Conservation (phyloP, 1,139 yeast genomes). For the Suhomyces anneliseae region DNA sequence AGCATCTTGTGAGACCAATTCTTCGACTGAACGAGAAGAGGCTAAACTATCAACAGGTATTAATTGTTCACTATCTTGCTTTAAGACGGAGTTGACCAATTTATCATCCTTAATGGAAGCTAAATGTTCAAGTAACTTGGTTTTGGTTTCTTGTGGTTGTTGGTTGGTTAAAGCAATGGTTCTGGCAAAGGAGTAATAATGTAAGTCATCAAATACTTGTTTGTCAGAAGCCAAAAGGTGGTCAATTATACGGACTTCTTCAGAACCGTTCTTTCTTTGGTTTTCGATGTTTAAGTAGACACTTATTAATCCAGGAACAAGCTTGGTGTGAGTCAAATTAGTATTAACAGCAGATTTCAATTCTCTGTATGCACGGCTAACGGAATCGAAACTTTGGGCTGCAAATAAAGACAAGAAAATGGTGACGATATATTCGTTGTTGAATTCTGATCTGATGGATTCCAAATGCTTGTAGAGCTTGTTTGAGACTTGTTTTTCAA, state of each 20-base stretch:
- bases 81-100: slow-evolving; percentile 33
- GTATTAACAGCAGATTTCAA: slow-evolving; percentile 10
- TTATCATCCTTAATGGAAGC: slow-evolving; percentile 29
- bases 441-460: slow-evolving; percentile 3
- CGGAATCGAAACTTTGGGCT: slow-evolving; percentile 1
- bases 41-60: slow-evolving; percentile 39
- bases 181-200: slow-evolving; percentile 42
- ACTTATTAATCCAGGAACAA: slow-evolving; percentile 46
- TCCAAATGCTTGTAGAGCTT: slow-evolving; percentile 29
- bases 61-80: slow-evolving; percentile 25
- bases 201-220: slow-evolving; percentile 20
- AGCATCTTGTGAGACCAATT: slow-evolving; percentile 20
- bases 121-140: slow-evolving; percentile 32
- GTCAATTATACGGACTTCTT: not conserved
- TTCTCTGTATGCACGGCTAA: slow-evolving; percentile 3
- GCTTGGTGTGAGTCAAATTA: slow-evolving; percentile 18
- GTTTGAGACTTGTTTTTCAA: slow-evolving; percentile 19
- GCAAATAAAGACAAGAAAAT: slow-evolving; percentile 46
- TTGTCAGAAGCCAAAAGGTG: slow-evolving; percentile 13
- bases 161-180: slow-evolving; percentile 46
- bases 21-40: slow-evolving; percentile 23
- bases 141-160: slow-evolving; percentile 27
- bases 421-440: slow-evolving; percentile 29
- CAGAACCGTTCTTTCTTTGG: not conserved
- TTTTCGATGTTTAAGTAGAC: slow-evolving; percentile 24